phyloP scores from a whole-genome alignment of 805 yeast species.

The Candida quercuum region DNA sequence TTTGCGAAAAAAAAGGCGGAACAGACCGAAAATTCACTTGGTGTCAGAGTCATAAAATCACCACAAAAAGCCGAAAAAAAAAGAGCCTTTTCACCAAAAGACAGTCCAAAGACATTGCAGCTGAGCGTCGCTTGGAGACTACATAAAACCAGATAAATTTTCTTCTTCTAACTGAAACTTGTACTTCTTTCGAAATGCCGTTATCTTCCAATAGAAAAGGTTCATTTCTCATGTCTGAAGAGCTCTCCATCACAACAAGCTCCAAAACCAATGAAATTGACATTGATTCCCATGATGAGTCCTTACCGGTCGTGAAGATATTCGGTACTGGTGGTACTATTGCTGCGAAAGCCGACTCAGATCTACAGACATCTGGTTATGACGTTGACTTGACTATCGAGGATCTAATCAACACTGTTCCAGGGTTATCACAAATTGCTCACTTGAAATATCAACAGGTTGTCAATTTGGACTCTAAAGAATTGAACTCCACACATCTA shows the following conservation, averaged over 20 bases:
- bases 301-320: conserved; percentile 35
- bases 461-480: conserved; percentile 59
- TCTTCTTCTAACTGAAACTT: conserved; percentile 5
- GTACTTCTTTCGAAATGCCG: neutral
- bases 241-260: conserved; percentile 23
- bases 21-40: too few relatives aligned
- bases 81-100: too few relatives aligned
- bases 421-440: conserved; percentile 59
- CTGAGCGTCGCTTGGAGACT: too few relatives aligned
- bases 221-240: conserved; percentile 4
- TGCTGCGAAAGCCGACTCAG: conserved; percentile 45
- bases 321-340: conserved; percentile 60
- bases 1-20: too few relatives aligned
- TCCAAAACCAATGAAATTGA: conserved; percentile 21
- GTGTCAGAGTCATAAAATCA: too few relatives aligned
- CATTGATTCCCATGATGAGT: conserved; percentile 15
- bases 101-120: too few relatives aligned
- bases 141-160: too few relatives aligned
- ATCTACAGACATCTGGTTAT: conserved; percentile 50
- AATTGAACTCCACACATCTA: conserved; percentile 44
- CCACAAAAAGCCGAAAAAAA: too few relatives aligned
- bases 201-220: neutral
- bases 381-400: conserved; percentile 49
- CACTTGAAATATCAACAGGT: conserved; percentile 57
- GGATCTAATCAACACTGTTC: conserved; percentile 48